phyloP scores from a whole-genome alignment of 139 green algal species.

The Picochlorum sp. region DNA sequence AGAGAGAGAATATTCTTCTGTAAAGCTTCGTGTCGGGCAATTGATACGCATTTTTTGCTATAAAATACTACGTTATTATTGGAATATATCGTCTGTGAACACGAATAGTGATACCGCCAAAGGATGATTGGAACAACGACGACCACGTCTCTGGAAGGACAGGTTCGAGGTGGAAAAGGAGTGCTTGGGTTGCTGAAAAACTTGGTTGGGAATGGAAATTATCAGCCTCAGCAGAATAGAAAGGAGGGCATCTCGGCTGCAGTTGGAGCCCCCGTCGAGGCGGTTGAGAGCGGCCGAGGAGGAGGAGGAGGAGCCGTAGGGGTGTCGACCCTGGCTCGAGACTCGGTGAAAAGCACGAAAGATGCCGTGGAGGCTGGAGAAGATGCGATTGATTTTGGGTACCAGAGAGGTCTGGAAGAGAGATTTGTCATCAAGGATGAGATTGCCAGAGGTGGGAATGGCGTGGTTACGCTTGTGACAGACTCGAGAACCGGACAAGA shows the following conservation, averaged over 20 bases:
- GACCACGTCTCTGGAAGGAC: neutral
- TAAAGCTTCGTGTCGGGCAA: no score
- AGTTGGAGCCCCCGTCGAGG: neutral
- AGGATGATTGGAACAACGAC: neutral
- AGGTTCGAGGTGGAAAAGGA: neutral
- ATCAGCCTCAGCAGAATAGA: no score
- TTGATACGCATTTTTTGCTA: no score
- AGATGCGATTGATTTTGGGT: constrained; percentile 20
- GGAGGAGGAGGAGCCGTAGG: neutral
- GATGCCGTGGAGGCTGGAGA: neutral
- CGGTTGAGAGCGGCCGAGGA: neutral
- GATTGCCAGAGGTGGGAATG: constrained; percentile 28
- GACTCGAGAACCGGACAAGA: constrained; percentile 18
- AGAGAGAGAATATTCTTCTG: no score
- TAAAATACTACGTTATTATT: no score
- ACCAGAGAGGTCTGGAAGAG: constrained; percentile 10
- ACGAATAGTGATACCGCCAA: neutral
- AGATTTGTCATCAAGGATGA: constrained; percentile 18
- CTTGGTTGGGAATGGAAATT: neutral
- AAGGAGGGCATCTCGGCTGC: neutral
- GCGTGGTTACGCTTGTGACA: constrained; percentile 20
- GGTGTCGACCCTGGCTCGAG: neutral
- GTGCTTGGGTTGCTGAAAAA: neutral
- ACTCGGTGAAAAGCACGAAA: neutral
- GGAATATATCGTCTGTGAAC: no score